Evolutionary conservation across 2,329 filamentous ascomycete genomes (phyloP).

Genomic region (Akanthomyces dipterigenus): DNA sequence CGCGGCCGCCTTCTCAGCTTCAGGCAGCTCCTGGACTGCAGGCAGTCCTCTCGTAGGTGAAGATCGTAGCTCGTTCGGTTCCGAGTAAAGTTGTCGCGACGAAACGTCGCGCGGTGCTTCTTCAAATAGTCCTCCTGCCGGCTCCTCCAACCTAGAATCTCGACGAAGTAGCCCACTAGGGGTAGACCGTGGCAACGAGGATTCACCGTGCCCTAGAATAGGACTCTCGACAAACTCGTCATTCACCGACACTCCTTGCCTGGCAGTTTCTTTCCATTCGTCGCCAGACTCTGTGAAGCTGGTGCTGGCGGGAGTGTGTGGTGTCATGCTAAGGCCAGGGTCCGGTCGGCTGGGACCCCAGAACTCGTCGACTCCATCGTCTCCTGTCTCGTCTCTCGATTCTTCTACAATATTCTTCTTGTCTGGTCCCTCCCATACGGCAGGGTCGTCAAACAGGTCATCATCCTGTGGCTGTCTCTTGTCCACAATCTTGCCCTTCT

Average conservation of each 20-base stretch:
- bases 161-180: slow-evolving; percentile 24
- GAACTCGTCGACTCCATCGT: slow-evolving; percentile 24
- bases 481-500: slow-evolving; percentile 34
- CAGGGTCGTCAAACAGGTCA: slow-evolving; percentile 38
- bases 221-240: slow-evolving; percentile 32
- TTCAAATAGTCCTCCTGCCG: slow-evolving; percentile 23
- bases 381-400: slow-evolving; percentile 13
- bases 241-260: slow-evolving; percentile 19
- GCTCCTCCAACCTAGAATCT: slow-evolving; percentile 25
- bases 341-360: slow-evolving; percentile 21
- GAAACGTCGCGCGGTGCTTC: slow-evolving; percentile 23
- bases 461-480: slow-evolving; percentile 32
- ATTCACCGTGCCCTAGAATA: slow-evolving; percentile 26
- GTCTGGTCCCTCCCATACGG: slow-evolving; percentile 38
- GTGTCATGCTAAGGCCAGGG: background rate
- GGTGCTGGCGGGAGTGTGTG: slow-evolving; percentile 14
- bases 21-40: slow-evolving; percentile 44
- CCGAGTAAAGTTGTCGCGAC: slow-evolving; percentile 18
- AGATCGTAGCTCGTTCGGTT: slow-evolving; percentile 33
- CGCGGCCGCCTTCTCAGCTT: slow-evolving; percentile 33
- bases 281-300: slow-evolving; percentile 18
- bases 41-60: slow-evolving; percentile 40
- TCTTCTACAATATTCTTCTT: slow-evolving; percentile 26
- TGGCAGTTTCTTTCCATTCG: slow-evolving; percentile 19
- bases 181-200: slow-evolving; percentile 13